Percentiles rank a stretch among this genome's conserved stretches.
phyloP scores from a whole-genome alignment of 2,329 filamentous ascomycete species.

The Calonectria hongkongensis region DNA sequence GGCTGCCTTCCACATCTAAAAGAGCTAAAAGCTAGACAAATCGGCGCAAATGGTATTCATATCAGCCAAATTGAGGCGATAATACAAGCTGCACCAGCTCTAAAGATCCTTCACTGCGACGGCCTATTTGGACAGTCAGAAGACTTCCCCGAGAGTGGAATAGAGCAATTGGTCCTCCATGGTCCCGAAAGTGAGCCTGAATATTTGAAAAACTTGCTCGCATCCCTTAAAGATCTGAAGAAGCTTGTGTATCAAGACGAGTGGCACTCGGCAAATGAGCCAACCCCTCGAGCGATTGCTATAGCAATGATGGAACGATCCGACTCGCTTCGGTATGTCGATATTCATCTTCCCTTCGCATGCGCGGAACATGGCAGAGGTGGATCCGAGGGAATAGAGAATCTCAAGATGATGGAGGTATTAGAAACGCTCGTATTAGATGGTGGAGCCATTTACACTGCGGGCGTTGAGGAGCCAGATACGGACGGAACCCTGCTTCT shows the following conservation, averaged over 20 bases:
- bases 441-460: conserved; percentile 1
- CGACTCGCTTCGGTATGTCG: not conserved
- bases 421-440: not conserved
- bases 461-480: not conserved
- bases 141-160: not conserved
- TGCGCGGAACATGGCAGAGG: not conserved
- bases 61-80: not conserved
- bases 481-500: not conserved
- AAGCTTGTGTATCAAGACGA: not conserved
- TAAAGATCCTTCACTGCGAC: not conserved
- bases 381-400: not conserved
- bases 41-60: not conserved
- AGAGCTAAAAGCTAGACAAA: not conserved
- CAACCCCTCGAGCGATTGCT: not conserved
- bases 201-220: not conserved
- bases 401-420: not conserved
- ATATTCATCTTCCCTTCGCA: not conserved
- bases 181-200: not conserved
- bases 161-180: not conserved
- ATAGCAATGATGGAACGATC: not conserved
- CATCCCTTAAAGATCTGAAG: not conserved
- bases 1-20: not conserved
- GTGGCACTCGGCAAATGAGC: not conserved
- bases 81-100: not conserved
- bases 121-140: not conserved